Base-by-base conservation (phyloP, 108 stramenopile species). In the Cyclostephanos tholiformis region DNA sequence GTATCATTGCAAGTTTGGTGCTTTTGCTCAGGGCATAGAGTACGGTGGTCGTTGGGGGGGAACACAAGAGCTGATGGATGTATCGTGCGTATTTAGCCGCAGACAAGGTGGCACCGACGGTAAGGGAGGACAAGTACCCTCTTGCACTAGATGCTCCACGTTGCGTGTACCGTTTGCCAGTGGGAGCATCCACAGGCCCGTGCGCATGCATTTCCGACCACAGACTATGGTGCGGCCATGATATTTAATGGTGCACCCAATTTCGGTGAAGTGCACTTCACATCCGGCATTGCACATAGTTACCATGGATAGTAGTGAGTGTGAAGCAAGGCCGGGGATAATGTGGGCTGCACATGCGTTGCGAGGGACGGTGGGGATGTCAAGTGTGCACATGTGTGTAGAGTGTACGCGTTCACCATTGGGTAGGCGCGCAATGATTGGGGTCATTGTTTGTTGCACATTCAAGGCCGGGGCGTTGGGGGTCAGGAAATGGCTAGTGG, bases 401-500 rank as follows among this genome's bases (percentile, higher is more conserved):
- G 61, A 62, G 23, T 19, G 10, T 2, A 72, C 26, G 0, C 13
- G 2, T 9, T 43, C n/a, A n/a, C n/a, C n/a, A n/a, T n/a, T n/a
- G n/a, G n/a, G n/a, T n/a, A n/a, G n/a, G n/a, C n/a, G n/a, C 48
- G 61, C 48, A 0, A 5, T 6, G 39, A 72, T 11, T 30, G 61
- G 71, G 0, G 46, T 2, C 0, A 4, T 27, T 6, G 71, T 27
- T 0, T 17, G 27, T 30, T 30, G 29, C 0, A 35, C 12, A 23
- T 63, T 51, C 4, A 5, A 20, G 14, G 36, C 46, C 22, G 71
- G 60, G 4, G 71, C 48, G 20, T 29, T 27, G 0, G 39, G 2
- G 23, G 60, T n/a, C 10, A 72, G 48, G 30, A 72, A 72, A 16
- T 62, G 62, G 39, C 46, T 39, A 13, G 48, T 72, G 26, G 56